Evolutionary conservation across 192 early-diverging fungal species (phyloP).

Genomic region (Obelidium mucronatum): DNA sequence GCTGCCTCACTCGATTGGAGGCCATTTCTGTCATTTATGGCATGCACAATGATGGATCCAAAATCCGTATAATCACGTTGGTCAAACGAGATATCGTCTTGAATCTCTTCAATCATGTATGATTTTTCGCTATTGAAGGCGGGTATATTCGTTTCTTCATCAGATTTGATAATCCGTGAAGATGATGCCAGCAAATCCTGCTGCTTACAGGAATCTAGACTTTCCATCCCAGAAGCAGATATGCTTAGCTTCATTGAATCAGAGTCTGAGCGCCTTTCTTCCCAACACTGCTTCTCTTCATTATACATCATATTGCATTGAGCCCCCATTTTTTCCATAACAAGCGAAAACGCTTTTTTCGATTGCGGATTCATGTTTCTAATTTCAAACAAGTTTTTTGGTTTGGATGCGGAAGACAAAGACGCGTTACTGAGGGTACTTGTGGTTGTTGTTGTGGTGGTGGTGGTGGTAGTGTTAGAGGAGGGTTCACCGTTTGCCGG

Average conservation of each 20-base stretch:
- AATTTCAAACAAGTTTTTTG: constrained; percentile 12
- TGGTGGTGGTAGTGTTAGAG: constrained; percentile 1
- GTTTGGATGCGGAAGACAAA: neutral
- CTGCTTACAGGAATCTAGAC: neutral
- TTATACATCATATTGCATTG: constrained; percentile 41
- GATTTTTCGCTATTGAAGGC: neutral
- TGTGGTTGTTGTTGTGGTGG: neutral
- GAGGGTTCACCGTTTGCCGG: neutral
- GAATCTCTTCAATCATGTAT: neutral
- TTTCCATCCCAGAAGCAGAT: neutral
- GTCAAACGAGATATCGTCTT: neutral
- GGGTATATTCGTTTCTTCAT: neutral
- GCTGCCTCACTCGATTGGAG: neutral
- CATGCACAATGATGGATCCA: neutral
- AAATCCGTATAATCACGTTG: neutral
- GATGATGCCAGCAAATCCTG: neutral
- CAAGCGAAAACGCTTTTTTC: constrained; percentile 16
- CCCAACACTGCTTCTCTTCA: constrained; percentile 40
- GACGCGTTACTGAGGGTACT: neutral
- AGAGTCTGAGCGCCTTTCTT: constrained; percentile 6
- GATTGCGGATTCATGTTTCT: constrained; percentile 13
- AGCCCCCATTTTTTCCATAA: constrained; percentile 40
- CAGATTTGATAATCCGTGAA: neutral
- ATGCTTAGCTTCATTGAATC: neutral
- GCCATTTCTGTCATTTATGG: neutral